These are phyloP conservation scores for Aspergillus tubingensis DNA, from an alignment of 2,329 filamentous ascomycete species.

Conservation along the genomic window DNA sequence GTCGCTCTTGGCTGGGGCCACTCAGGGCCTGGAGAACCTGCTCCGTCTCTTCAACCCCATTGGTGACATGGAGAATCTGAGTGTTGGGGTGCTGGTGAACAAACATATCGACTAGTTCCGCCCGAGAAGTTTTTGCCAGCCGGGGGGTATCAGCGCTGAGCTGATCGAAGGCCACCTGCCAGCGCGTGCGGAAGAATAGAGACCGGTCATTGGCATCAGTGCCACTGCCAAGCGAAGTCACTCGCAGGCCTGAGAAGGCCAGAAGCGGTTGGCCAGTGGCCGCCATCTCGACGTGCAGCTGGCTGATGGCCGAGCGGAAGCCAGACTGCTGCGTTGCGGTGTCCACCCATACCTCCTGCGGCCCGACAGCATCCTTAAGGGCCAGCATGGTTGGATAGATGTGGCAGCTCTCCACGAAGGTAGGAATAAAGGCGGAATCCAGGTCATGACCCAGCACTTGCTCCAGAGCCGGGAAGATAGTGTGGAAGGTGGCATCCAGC, in stretches of 20 bases:
- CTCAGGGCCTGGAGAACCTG: neutral
- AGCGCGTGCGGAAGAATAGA: neutral
- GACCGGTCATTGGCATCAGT: neutral
- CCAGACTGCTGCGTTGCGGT: neutral
- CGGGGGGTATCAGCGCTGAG: neutral
- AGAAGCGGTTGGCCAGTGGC: neutral
- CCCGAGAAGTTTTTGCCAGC: neutral
- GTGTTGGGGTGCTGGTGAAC: neutral
- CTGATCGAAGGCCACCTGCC: neutral
- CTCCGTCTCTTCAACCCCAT: neutral
- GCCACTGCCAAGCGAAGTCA: neutral
- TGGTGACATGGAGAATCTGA: neutral
- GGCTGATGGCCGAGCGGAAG: neutral
- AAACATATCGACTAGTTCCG: neutral
- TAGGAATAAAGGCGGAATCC: neutral
- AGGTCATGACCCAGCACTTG: neutral
- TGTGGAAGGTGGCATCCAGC: conserved; percentile 1
- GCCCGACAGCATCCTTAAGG: neutral
- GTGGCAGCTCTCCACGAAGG: neutral
- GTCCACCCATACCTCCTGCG: neutral
- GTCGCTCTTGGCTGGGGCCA: neutral
- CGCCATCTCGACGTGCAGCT: neutral
- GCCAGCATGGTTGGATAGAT: neutral
- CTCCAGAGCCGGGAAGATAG: conserved; percentile 2
- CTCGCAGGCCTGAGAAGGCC: neutral